Evolutionary conservation across 345 rosid genomes (phyloP).

Genomic region (Leavenworthia alabamica): DNA sequence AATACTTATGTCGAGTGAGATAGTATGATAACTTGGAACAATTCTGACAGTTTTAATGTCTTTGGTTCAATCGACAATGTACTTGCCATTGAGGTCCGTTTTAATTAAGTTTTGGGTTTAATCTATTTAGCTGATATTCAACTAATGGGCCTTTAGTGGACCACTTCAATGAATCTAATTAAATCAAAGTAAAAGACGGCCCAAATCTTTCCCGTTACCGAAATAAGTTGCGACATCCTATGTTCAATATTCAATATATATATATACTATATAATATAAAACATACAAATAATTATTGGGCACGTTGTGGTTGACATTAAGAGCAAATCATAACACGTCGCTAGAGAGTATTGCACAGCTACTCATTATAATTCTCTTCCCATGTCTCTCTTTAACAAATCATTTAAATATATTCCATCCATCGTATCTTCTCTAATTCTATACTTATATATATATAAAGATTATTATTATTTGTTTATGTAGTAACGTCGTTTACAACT

Average conservation of each 20-base stretch:
- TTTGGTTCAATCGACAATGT: not conserved
- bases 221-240: too few relatives aligned
- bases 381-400: constrained; percentile 12
- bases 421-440: not conserved
- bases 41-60: not conserved
- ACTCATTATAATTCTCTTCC: constrained; percentile 14
- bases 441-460: not conserved
- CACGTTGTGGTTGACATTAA: constrained; percentile 30
- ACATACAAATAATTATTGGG: not conserved
- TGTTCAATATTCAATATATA: not conserved
- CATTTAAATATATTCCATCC: not conserved
- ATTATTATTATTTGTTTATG: not conserved
- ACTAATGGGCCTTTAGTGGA: not conserved
- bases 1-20: not conserved
- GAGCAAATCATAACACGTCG: constrained; percentile 18
- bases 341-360: constrained; percentile 18
- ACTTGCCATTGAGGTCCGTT: not conserved
- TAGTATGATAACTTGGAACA: not conserved
- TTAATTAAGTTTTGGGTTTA: not conserved
- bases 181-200: too few relatives aligned
- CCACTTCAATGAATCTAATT: too few relatives aligned
- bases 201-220: too few relatives aligned
- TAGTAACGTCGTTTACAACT: not conserved
- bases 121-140: not conserved
- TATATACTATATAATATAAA: not conserved